Base-by-base conservation (phyloP, 257 asterid species). In the Asclepias syriaca region DNA sequence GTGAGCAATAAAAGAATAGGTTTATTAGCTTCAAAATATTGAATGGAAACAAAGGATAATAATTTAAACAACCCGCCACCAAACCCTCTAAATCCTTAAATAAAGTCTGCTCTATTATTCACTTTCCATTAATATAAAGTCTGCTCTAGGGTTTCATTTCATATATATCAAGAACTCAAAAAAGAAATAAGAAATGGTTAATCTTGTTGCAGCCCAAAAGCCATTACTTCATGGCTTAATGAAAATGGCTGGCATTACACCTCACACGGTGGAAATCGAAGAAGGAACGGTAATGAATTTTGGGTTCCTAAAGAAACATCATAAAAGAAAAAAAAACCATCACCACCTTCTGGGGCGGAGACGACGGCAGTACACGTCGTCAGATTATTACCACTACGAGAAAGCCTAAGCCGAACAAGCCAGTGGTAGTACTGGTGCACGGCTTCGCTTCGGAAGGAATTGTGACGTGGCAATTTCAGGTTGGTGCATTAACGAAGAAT, bases 381-480 rank as follows among this genome's bases (percentile, higher is more conserved):
- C 53, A 48, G 56, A 2, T 50, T 4, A 13, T 16, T 12, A 53
- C n/a, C 76, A 34, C 16, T 32, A 76, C 78, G 58, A 34, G 66
- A 24, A 75, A 72, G 22, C 92, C 88, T 1, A 76, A 79, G 49
- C 79, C 84, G 0, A 74, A 66, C 0, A 89, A 87, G 29, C 94
- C 97, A 13, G 95, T 82, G 0, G 90, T 91, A 8, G 88, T 91
- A 4, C 90, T 91, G 18, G 70, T 91, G 58, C 96, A 91, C 50
- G 97, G 97, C 49, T 89, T 91, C 53, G 92, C 97, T 3, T 85
- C 88, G 1, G 97, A 91, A 76, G 97, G 96, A 21, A 82, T 91
- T 2, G 94, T 89, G 45, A 91, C 97, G 1, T 91, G 97, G 97
- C 97, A 89, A 70, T 91, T 91, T 77, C 97, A 90, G 73, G 78